A percentile compares a stretch with the other conserved stretches of the same genome.
These are phyloP conservation scores for Cladophialophora immunda DNA, from an alignment of 2,329 filamentous ascomycete genomes.

Conservation along the genomic window DNA sequence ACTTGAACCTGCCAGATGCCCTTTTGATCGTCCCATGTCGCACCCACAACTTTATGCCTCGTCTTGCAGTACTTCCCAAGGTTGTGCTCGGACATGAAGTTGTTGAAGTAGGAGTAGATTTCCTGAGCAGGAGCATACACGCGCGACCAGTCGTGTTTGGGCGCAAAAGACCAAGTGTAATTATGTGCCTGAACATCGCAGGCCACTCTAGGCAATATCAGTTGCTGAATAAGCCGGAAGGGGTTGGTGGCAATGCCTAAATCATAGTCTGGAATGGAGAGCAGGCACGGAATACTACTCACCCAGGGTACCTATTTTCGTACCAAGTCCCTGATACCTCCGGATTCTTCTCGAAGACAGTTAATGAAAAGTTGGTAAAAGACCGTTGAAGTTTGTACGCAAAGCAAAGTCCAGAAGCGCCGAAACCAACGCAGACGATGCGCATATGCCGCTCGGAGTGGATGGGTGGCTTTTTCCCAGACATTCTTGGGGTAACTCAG, in stretches of 20 bases:
- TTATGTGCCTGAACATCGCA: constrained; percentile 60
- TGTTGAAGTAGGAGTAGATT: constrained; percentile 73
- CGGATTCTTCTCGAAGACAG: constrained; percentile 53
- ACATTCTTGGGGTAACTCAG: neutral
- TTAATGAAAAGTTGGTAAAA: constrained; percentile 43
- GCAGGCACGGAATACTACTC: neutral
- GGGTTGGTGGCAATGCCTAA: neutral
- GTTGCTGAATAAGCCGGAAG: neutral
- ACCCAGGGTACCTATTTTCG: constrained; percentile 48
- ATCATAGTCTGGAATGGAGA: neutral
- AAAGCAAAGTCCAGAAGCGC: constrained; percentile 32
- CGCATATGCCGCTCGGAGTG: constrained; percentile 22
- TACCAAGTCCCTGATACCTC: constrained; percentile 53
- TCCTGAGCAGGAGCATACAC: constrained; percentile 72
- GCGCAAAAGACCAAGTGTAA: constrained; percentile 73
- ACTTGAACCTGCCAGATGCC: constrained; percentile 17
- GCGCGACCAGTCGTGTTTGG: constrained; percentile 74
- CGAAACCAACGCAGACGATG: constrained; percentile 34
- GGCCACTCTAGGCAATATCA: constrained; percentile 7
- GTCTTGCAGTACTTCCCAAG: constrained; percentile 66
- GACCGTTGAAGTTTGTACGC: constrained; percentile 38
- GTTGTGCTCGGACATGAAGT: constrained; percentile 68
- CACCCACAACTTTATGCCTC: constrained; percentile 12
- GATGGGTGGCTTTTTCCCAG: neutral
- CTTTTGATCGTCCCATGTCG: constrained; percentile 17